These are phyloP conservation scores for Xylaria polymorpha DNA, from an alignment of 2,329 filamentous ascomycete species.

Conservation along the genomic window DNA sequence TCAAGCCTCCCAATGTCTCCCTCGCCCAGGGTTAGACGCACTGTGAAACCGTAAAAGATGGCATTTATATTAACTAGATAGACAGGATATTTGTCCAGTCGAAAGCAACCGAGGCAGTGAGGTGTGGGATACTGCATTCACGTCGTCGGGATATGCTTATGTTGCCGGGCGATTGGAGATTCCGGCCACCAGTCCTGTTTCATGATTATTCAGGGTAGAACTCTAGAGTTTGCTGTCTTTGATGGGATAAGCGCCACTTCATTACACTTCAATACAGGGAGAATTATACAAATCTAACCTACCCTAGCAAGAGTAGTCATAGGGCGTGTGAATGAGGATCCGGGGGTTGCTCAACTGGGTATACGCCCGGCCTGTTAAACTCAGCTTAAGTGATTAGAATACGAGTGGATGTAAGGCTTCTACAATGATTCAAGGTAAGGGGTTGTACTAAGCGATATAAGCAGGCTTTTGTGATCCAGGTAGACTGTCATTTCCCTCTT, in stretches of 20 bases:
- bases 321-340: too few relatives aligned
- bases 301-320: not conserved
- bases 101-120: not conserved
- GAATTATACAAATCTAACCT: not conserved
- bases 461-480: too few relatives aligned
- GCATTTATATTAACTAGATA: not conserved
- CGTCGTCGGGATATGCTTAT: not conserved
- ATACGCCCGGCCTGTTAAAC: not conserved
- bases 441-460: not conserved
- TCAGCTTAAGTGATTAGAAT: not conserved
- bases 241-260: not conserved
- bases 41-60: not conserved
- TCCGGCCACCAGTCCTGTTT: not conserved
- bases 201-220: not conserved
- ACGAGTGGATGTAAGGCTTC: not conserved
- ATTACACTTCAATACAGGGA: not conserved
- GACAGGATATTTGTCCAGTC: not conserved
- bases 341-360: not conserved
- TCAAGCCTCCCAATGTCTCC: not conserved
- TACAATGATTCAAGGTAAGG: not conserved
- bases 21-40: not conserved
- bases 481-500: not conserved
- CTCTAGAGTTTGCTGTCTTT: not conserved
- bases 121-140: not conserved
- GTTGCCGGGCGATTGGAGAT: not conserved